Percentiles rank a stretch among this genome's conserved stretches.
phyloP scores from a whole-genome alignment of 805 yeast genomes.

The Myxozyma melibiosi region DNA sequence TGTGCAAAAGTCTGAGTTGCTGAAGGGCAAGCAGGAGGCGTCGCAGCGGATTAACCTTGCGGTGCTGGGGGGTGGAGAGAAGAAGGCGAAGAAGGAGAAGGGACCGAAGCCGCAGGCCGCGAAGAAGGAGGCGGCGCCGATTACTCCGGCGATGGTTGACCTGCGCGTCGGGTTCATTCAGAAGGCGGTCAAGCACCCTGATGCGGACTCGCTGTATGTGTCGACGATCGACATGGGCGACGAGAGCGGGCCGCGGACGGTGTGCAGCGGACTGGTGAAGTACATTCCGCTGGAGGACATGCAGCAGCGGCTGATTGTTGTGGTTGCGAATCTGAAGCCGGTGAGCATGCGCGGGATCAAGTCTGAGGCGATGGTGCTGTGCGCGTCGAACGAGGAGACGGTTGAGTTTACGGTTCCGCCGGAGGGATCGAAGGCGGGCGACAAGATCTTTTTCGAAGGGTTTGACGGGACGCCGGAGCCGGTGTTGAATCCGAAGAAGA shows the following conservation, averaged over 20 bases:
- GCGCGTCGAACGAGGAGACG: conserved; percentile 64
- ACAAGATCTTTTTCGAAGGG: conserved; percentile 92
- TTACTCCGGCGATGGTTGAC: conserved; percentile 83
- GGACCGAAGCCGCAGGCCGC: conserved; percentile 54
- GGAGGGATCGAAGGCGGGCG: conserved; percentile 89
- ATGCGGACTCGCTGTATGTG: conserved; percentile 94
- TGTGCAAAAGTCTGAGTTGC: conserved; percentile 61
- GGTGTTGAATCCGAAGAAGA: conserved; percentile 96
- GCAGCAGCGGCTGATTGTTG: conserved; percentile 87
- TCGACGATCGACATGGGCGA: conserved; percentile 98
- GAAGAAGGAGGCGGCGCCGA: conserved; percentile 53
- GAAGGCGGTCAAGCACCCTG: conserved; percentile 95
- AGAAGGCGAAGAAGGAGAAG: conserved; percentile 52
- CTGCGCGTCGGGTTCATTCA: conserved; percentile 95
- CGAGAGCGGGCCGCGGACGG: conserved; percentile 95
- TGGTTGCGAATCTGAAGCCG: conserved; percentile 95
- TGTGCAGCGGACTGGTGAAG: conserved; percentile 94
- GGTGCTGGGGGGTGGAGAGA: conserved; percentile 38
- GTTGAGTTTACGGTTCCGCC: conserved; percentile 98
- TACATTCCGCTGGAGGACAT: conserved; percentile 87
- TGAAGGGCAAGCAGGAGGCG: conserved; percentile 51
- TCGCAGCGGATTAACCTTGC: conserved; percentile 38
- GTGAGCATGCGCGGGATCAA: conserved; percentile 97
- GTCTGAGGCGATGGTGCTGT: conserved; percentile 94
- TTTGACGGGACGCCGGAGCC: conserved; percentile 87